Conservation (phyloP, 1,284 basidiomycete species). For the Schizophyllum amplum region DNA sequence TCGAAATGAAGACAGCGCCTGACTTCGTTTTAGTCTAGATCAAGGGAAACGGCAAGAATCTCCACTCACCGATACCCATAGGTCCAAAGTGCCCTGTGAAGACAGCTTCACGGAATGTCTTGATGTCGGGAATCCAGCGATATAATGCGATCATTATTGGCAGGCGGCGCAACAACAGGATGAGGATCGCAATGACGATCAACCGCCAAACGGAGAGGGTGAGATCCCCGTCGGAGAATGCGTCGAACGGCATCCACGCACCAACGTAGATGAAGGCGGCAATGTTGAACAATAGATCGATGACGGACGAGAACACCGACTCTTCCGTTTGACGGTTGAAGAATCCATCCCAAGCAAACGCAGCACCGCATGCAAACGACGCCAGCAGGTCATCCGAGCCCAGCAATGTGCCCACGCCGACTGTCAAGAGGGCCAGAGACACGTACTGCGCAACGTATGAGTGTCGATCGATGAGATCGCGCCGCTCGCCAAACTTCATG, state of each 20-base stretch:
- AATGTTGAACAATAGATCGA: slow-evolving; percentile 88
- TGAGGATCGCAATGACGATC: slow-evolving; percentile 70
- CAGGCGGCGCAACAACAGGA: slow-evolving; percentile 76
- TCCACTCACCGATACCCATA: slow-evolving; percentile 67
- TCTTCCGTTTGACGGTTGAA: slow-evolving; percentile 96
- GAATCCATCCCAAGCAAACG: slow-evolving; percentile 99
- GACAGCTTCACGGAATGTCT: slow-evolving; percentile 79
- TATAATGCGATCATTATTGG: slow-evolving; percentile 79
- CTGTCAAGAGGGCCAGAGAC: slow-evolving; percentile 72
- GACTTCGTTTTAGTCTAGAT: not conserved
- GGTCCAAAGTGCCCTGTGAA: slow-evolving; percentile 95
- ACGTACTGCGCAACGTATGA: slow-evolving; percentile 81
- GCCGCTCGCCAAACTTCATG: slow-evolving; percentile 91
- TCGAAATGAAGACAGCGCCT: slow-evolving; percentile 89
- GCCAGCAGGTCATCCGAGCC: slow-evolving; percentile 94
- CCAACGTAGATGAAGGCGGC: slow-evolving; percentile 90
- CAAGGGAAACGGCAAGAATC: not conserved
- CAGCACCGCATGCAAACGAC: slow-evolving; percentile 91
- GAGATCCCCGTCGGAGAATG: slow-evolving; percentile 59
- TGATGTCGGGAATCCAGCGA: slow-evolving; percentile 89
- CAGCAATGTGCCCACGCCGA: slow-evolving; percentile 77
- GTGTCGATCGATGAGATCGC: slow-evolving; percentile 90
- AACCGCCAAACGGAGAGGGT: slow-evolving; percentile 78
- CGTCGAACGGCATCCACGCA: slow-evolving; percentile 88
- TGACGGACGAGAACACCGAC: slow-evolving; percentile 91